Evolutionary conservation across 140 eudicot genomes (phyloP), one percentile per base, ranked within the genome.

Genomic region (Cichorium intybus): DNA sequence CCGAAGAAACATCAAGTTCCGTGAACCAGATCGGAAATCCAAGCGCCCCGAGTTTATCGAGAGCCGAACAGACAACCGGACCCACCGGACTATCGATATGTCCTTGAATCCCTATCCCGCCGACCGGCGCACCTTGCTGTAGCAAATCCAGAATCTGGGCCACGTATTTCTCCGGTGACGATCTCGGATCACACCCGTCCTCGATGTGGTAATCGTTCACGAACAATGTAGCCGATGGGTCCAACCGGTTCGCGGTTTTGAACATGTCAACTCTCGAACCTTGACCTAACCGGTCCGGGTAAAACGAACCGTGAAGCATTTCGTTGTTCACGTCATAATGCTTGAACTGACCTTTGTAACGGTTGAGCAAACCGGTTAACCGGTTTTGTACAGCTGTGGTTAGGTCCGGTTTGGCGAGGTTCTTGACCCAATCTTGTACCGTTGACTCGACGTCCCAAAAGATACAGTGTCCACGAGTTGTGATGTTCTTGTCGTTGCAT

Each of bases 1-100:
- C 17, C 0, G 98, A 92, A 1, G 98, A 88, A 61, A 83, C 96
- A 11, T 85, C 96, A 3, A 92, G 81, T 76, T 88, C 98, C 0
- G 98, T 92, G 60, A 92, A 85, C 98, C 98, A 92, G 7, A 92
- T 79, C 2, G 98, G 96, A 23, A 92, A 89, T 8, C 95, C 98
- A 1, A 88, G 93, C 65, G 66, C 64, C 3, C 86, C 89, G 17
- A 92, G 64, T 63, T 83, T 80, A 49, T 92, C 90, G 0, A 92
- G 87, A 41, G 95, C 87, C 12, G 86, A 77, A 56, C 93, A 72
- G 15, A 92, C 92, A 26, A 92, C 50, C 0, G 95, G 83, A 21
- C 98, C 98, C 51, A 92, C 90, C 0, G 98, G 98, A 70, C 75
- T 65, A 74, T 88, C 93, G 1, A 88, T 85, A 58, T 88, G 98